Evolutionary conservation across 768 basidiomycete genomes (phyloP), one percentile per base, ranked within the genome.

Genomic region (Cystobasidium tubakii): DNA sequence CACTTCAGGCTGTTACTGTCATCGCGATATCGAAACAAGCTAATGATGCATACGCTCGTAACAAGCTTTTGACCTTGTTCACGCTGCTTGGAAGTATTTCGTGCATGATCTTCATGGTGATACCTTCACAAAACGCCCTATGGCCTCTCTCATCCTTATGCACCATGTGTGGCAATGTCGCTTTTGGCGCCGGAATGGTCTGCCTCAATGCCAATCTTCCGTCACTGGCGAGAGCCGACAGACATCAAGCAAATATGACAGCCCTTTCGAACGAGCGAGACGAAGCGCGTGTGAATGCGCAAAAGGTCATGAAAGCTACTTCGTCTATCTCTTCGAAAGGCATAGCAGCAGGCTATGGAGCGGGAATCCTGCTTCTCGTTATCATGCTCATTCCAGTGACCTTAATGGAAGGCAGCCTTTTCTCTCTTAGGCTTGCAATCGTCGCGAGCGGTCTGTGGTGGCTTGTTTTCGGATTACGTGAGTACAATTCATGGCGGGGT

Each of bases 1-100:
- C 89, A 0, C 81, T 95, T 0, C 94, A 97, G 80, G 94, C 93
- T 0, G 78, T 97, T n/a, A 91, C 89, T 0, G 92, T 99, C 44
- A 92, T 99, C 70, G 93, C 94, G 4, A 90, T 96, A 85, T 91
- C 92, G 7, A 87, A 87, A 19, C 88, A 95, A 70, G 95, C 94
- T 0, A 92, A 98, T 82, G 87, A 90, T 75, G 89, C 86, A 0
- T 81, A 86, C 1, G 87, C 87, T 77, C 87, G 95, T 39, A 94
- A 94, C 79, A 84, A 84, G 1, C 84, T 96, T 0, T 86, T 98
- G 42, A 83, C 92, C 12, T 67, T 82, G 1, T 94, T 94, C 77
- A 92, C 90, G 0, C 79, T 86, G 29, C 77, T 87, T 0, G 95
- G 94, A 0, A 86, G 92, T 0, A 62, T 85, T 19, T 83, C 90